Evolutionary conservation across 2,329 filamentous ascomycete genomes (phyloP).

Genomic region (Mycosphaerella sp.): DNA sequence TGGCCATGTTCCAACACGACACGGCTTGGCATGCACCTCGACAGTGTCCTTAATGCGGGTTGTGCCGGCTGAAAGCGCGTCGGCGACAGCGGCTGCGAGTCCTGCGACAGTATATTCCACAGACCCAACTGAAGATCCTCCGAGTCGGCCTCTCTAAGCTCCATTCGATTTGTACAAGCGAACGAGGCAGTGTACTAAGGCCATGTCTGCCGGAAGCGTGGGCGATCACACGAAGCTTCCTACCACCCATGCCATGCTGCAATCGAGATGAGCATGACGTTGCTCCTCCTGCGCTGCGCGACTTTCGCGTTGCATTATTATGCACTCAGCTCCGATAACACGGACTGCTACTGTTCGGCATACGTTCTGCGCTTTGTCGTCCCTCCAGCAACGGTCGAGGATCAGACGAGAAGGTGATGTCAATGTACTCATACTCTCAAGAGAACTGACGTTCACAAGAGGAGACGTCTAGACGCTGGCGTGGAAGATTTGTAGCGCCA

Average conservation of each 20-base stretch:
- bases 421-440: too few relatives aligned
- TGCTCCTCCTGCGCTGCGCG: neutral
- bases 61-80: constrained; percentile 4
- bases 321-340: neutral
- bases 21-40: neutral
- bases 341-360: neutral
- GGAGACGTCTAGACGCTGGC: too few relatives aligned
- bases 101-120: neutral
- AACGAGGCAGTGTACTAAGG: constrained; percentile 6
- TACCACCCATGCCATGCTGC: constrained; percentile 2
- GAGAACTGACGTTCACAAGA: too few relatives aligned
- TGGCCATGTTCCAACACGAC: neutral
- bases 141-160: constrained; percentile 1
- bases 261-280: constrained; percentile 15
- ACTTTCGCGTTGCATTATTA: neutral
- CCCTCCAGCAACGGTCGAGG: neutral
- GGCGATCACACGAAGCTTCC: constrained; percentile 10
- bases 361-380: neutral
- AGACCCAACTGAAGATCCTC: constrained; percentile 11
- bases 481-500: too few relatives aligned
- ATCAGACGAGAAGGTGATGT: neutral
- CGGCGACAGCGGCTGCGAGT: neutral
- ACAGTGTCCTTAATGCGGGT: neutral
- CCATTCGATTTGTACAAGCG: neutral
- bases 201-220: constrained; percentile 13